A percentile compares a stretch with the other conserved stretches of the same genome.
Evolutionary conservation across 805 yeast species (phyloP).

Genomic region (Schwanniomyces occidentalis): DNA sequence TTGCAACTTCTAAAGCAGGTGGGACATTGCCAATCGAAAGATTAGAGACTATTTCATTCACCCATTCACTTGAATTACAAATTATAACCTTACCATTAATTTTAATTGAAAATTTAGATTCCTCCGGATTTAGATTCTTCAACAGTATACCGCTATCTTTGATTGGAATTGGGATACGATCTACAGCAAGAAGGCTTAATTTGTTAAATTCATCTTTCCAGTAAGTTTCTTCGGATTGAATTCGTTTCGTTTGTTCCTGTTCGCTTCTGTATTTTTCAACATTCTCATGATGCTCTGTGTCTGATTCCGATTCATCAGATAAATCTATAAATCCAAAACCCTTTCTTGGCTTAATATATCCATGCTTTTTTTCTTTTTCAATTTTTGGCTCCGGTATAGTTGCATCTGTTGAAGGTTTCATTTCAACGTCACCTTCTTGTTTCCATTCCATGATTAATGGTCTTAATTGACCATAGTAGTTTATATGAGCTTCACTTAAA

Average conservation of each 20-base stretch:
- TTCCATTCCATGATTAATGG: slow-evolving; percentile 27
- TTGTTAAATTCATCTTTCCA: slow-evolving; percentile 13
- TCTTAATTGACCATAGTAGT: slow-evolving; percentile 24
- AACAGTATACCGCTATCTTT: slow-evolving; percentile 2
- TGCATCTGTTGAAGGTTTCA: neutral
- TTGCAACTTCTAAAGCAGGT: slow-evolving; percentile 1
- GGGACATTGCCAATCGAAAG: slow-evolving; percentile 2
- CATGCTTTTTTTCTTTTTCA: neutral
- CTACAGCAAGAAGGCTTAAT: slow-evolving; percentile 15
- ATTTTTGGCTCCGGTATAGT: too few relatives aligned
- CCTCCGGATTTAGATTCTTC: slow-evolving; percentile 7
- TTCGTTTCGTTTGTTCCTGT: slow-evolving; percentile 5
- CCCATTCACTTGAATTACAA: slow-evolving; percentile 17
- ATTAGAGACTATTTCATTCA: slow-evolving; percentile 7
- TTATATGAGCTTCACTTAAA: slow-evolving; percentile 7
- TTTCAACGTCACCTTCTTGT: neutral
- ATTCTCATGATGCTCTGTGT: slow-evolving; percentile 5
- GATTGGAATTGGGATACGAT: slow-evolving; percentile 12
- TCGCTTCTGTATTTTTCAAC: too few relatives aligned
- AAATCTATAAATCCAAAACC: slow-evolving; percentile 33
- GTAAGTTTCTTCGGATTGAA: slow-evolving; percentile 9
- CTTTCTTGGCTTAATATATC: slow-evolving; percentile 19
- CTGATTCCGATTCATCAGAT: slow-evolving; percentile 8
- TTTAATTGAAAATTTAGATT: slow-evolving; percentile 6
- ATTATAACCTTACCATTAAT: slow-evolving; percentile 11